Base-by-base conservation (phyloP, 768 basidiomycete species). In the Tulasnella sp. region DNA sequence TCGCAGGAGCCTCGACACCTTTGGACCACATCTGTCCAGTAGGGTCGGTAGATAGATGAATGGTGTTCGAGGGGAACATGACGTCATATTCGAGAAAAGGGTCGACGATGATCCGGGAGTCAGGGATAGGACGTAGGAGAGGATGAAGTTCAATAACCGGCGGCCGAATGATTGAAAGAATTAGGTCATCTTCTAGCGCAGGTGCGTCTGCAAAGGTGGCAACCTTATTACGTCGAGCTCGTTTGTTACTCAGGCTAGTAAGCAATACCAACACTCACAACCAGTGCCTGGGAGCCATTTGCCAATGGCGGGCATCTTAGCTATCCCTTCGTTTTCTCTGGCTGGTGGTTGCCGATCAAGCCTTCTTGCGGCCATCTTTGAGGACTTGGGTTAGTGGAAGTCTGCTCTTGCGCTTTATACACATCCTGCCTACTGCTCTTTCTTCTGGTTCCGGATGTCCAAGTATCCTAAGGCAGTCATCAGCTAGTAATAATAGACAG, bases 1-100 rank as follows among this genome's bases (percentile, higher is more conserved):
- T 63, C 24, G 61, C 61, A 24, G 61, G 61, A 42, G 49, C 61
- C n/a, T 51, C 42, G 41, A 61, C 61, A 17, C 61, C 61, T 50
- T 61, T 63, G 29, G 53, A 56, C 61, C 61, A 63, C 11, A 60
- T 62, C 41, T 55, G 43, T 7, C 32, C 21, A 42, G 59, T 47
- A 5, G 38, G 58, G 23, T 63, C 60, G 17, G 44, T 63, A 27
- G 61, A 63, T n/a, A 63, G 56, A 27, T 63, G 59, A 38, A 61
- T 61, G 13, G 42, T 61, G 48, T 61, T 61, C 29, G 61, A 44
- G 10, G 60, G 61, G 48, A 60, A 63, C 23, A 63, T 61, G 1
- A 63, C 26, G 42, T 63, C 59, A 23, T 50, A 63, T n/a, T 51
- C 51, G 26, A 63, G 27, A 30, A 49, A 61, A 7, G 45, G 45